These are phyloP conservation scores for Fallopia convolvulus DNA, from an alignment of 148 eudicot species.

Conservation along the genomic window DNA sequence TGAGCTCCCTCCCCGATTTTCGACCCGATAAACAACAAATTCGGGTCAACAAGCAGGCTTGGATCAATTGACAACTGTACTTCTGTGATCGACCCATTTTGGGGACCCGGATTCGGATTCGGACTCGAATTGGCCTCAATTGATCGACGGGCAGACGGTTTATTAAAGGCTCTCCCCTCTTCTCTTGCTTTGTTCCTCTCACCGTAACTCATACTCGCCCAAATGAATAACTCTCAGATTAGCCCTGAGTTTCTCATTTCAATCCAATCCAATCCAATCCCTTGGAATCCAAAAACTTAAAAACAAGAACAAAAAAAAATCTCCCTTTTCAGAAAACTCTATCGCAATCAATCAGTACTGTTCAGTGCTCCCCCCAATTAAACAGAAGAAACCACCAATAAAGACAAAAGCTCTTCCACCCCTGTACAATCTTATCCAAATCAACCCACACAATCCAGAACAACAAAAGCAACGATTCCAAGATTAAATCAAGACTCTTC, in stretches of 20 bases:
- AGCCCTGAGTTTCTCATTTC: slow-evolving; percentile 34
- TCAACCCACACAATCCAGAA: slow-evolving; percentile 5
- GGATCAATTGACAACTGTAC: slow-evolving; percentile 52
- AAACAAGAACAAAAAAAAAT: slow-evolving; percentile 7
- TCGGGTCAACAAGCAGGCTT: slow-evolving; percentile 68
- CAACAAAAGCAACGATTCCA: neutral
- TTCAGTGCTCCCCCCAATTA: slow-evolving; percentile 13
- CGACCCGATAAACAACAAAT: slow-evolving; percentile 58
- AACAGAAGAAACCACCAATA: slow-evolving; percentile 12
- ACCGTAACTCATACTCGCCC: slow-evolving; percentile 40
- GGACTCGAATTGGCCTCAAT: slow-evolving; percentile 16
- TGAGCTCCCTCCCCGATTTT: slow-evolving; percentile 91
- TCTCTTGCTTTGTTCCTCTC: slow-evolving; percentile 26
- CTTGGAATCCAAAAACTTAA: neutral
- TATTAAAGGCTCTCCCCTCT: slow-evolving; percentile 16
- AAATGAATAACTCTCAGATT: slow-evolving; percentile 20
- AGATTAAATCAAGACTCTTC: neutral
- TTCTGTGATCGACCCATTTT: slow-evolving; percentile 37
- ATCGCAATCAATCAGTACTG: neutral
- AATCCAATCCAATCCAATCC: neutral
- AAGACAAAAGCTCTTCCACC: slow-evolving; percentile 3
- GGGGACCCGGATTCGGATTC: slow-evolving; percentile 22
- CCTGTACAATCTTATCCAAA: slow-evolving; percentile 14
- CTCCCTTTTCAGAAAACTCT: slow-evolving; percentile 12
- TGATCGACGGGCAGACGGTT: slow-evolving; percentile 19